Base-by-base conservation (phyloP, 1,284 basidiomycete genomes). In the Rhodotorula sp. region DNA sequence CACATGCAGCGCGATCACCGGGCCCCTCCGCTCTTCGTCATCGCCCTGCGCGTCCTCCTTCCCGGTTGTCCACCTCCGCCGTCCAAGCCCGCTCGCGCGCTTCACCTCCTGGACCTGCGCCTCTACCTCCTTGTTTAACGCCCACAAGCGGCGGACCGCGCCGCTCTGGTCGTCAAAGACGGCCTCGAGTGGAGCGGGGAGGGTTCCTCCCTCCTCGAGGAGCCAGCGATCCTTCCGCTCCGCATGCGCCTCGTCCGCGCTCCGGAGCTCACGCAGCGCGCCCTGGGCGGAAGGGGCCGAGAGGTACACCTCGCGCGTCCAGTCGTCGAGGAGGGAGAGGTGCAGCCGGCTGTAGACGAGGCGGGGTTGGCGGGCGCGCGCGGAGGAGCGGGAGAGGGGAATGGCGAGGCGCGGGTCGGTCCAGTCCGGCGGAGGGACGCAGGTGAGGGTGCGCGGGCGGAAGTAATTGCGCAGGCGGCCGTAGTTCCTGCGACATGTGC, bases 401-500 rank as follows among this genome's bases (percentile, higher is more conserved):
- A 54, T 51, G 44, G 70, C 66, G 57, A 67, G 63, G 25, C 51
- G 56, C 6, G 44, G 51, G 39, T 72, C 67, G 53, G 64, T 21
- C 71, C 71, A 72, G 67, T 72, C 67, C 29, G 32, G 6, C 7
- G 71, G 71, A 13, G 71, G 71, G 19, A 64, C 51, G 41, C 71
- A 72, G 34, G 48, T 34, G 29, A 72, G 48, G 9, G 27, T 36
- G 44, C 57, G 60, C 15, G 61, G 71, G 8, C 25, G 51, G 53
- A 72, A 72, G 61, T 72, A 72, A 57, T 54, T 53, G 25, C 64
- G 34, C 13, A 72, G 46, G n/a, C 67, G 67, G 39, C 71, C 71
- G 48, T 72, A 72, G 61, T 72, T 72, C 71, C 67, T 69, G 53
- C 17, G 22, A 0, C 6, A 22, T 12, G 13, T 13, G 32, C 29